Conservation (phyloP, 768 basidiomycete species). For the Termitomyces sp. region DNA sequence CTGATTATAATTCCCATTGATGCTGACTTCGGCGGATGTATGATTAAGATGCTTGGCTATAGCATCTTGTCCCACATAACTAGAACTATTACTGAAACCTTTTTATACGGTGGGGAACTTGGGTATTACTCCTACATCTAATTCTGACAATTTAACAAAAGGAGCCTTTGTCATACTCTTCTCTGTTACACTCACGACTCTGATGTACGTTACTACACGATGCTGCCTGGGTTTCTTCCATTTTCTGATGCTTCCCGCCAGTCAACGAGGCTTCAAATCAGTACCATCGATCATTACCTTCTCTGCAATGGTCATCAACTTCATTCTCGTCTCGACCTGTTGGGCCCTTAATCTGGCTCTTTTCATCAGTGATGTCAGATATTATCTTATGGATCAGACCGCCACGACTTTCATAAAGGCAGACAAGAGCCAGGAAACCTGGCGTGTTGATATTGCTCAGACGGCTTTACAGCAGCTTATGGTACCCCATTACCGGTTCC, state of each 20-base stretch:
- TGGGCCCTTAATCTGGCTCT: not conserved
- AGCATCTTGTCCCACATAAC: not conserved
- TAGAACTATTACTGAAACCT: not conserved
- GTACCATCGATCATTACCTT: not conserved
- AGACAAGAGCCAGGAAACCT: not conserved
- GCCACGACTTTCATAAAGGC: not conserved
- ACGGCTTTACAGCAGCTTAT: not conserved
- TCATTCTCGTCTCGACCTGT: not conserved
- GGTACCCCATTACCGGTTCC: not conserved
- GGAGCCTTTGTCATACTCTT: not conserved
- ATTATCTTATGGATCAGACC: not conserved
- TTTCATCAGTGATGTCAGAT: not conserved
- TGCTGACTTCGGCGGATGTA: not conserved
- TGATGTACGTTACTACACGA: not conserved
- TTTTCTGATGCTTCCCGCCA: not conserved
- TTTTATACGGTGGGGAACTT: not conserved
- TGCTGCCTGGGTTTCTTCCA: not conserved
- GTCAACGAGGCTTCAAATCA: not conserved
- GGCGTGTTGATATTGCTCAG: not conserved
- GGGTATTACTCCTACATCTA: not conserved
- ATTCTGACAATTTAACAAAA: not conserved
- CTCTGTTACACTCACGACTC: not conserved
- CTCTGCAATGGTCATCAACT: not conserved
- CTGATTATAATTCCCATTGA: not conserved
- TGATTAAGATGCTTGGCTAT: not conserved